phyloP scores from a whole-genome alignment of 345 rosid genomes.

The Murraya koenigii region DNA sequence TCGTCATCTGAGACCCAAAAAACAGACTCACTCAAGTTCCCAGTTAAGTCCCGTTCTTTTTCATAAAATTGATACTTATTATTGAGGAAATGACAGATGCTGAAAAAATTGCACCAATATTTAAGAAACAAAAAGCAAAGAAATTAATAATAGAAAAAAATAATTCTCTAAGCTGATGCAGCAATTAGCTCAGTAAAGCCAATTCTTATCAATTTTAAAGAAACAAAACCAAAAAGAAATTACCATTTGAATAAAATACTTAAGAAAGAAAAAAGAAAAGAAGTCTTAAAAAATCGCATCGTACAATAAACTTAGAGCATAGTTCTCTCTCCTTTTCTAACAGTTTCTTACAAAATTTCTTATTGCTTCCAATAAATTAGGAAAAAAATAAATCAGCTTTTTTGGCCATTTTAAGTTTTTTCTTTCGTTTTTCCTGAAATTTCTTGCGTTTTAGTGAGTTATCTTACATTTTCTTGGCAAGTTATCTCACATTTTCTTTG shows the following conservation, averaged over 20 bases:
- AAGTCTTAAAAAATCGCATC: neutral
- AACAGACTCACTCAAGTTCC: neutral
- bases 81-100: neutral
- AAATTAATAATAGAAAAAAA: neutral
- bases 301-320: conserved; percentile 4
- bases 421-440: too few relatives aligned
- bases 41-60: neutral
- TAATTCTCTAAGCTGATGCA: neutral
- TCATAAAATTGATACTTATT: neutral
- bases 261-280: neutral
- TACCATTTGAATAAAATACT: neutral
- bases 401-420: too few relatives aligned
- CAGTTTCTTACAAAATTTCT: neutral
- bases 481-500: neutral
- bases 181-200: neutral
- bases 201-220: neutral
- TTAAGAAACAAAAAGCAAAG: neutral
- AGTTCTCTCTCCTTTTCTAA: neutral
- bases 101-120: neutral
- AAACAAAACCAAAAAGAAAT: neutral
- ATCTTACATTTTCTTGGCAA: too few relatives aligned
- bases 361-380: conserved; percentile 5
- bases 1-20: neutral
- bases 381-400: neutral
- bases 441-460: too few relatives aligned